Evolutionary conservation across 2,329 filamentous ascomycete genomes (phyloP).

Genomic region (Penicillium sp.): DNA sequence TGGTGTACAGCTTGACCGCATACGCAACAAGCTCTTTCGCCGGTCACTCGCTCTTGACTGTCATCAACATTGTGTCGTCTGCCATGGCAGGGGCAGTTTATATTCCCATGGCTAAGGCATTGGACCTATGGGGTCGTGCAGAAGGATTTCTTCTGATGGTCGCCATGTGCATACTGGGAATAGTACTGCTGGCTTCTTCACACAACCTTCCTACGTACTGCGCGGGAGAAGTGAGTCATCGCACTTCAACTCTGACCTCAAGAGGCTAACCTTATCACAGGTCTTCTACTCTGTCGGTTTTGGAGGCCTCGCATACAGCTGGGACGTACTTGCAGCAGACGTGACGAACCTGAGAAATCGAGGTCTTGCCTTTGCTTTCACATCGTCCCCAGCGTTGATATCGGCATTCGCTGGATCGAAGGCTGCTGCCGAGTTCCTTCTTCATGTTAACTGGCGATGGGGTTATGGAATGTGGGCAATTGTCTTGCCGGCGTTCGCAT

Average conservation of each 20-base stretch:
- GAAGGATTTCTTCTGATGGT: conserved; percentile 57
- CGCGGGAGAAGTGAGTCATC: conserved; percentile 50
- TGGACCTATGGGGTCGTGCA: conserved; percentile 63
- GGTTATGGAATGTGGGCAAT: conserved; percentile 63
- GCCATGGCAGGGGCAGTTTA: conserved; percentile 59
- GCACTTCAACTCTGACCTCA: not conserved
- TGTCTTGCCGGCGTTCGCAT: conserved; percentile 56
- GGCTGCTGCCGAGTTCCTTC: conserved; percentile 54
- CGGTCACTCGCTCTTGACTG: conserved; percentile 55
- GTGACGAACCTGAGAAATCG: conserved; percentile 61
- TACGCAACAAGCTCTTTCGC: conserved; percentile 55
- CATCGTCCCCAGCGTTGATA: conserved; percentile 62
- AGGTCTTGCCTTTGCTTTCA: conserved; percentile 61
- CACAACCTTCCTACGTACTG: conserved; percentile 61
- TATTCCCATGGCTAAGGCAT: conserved; percentile 61
- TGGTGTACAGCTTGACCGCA: conserved; percentile 44
- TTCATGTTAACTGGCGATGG: conserved; percentile 60
- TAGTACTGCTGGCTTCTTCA: conserved; percentile 63
- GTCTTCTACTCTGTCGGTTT: conserved; percentile 52
- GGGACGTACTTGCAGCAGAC: conserved; percentile 63
- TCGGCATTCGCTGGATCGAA: conserved; percentile 60
- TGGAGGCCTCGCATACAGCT: conserved; percentile 56
- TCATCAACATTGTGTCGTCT: conserved; percentile 55
- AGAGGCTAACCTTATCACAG: conserved; percentile 17
- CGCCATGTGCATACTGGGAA: conserved; percentile 46